Evolutionary conservation across 2,329 filamentous ascomycete genomes (phyloP).

Genomic region (Pezicula carpinea): DNA sequence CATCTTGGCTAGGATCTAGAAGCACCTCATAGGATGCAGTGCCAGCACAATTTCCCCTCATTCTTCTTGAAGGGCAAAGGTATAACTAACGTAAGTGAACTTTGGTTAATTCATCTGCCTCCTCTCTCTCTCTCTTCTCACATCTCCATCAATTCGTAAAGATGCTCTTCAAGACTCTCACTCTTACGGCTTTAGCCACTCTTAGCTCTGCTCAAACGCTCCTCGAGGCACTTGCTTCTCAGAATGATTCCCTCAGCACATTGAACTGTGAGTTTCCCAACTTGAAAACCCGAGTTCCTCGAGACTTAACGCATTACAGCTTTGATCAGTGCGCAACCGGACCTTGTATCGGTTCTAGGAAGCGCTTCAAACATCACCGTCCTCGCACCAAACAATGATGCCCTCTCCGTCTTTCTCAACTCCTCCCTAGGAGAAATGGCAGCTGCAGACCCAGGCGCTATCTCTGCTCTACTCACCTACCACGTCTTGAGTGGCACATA

Average conservation of each 20-base stretch:
- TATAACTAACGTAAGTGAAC: not conserved
- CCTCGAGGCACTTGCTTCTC: constrained; percentile 9
- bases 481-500: constrained; percentile 26
- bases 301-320: constrained; percentile 17
- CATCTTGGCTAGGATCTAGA: not conserved
- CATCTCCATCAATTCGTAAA: not conserved
- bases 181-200: constrained; percentile 11
- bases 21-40: not conserved
- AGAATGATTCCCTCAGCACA: constrained; percentile 12
- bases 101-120: too few relatives aligned
- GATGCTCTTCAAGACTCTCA: constrained; percentile 16
- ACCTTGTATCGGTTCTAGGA: constrained; percentile 33
- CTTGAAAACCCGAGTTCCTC: not conserved
- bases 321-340: constrained; percentile 32
- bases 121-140: not conserved
- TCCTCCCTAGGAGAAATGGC: constrained; percentile 14
- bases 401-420: constrained; percentile 26
- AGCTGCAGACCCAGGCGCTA: constrained; percentile 26
- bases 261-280: constrained; percentile 8
- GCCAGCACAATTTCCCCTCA: not conserved
- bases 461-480: constrained; percentile 27
- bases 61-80: not conserved
- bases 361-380: constrained; percentile 47
- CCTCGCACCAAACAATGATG: constrained; percentile 28
- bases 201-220: constrained; percentile 12